A percentile compares a stretch with the other conserved stretches of the same genome.
These are phyloP conservation scores for Beta macrorhiza DNA, from an alignment of 179 eudicot species.

Conservation along the genomic window DNA sequence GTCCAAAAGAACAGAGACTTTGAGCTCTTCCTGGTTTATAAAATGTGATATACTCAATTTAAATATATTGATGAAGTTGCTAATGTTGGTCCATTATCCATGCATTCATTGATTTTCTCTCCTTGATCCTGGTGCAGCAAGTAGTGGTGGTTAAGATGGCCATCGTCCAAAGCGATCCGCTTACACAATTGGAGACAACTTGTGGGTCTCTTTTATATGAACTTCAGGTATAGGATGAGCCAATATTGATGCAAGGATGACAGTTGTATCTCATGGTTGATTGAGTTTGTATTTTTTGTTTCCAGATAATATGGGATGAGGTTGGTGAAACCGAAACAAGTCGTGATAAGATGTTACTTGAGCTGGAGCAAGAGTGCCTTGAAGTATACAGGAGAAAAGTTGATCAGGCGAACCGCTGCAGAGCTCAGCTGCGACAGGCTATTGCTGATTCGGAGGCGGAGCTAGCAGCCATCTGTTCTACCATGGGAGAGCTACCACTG, in stretches of 20 bases:
- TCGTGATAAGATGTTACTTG: constrained; percentile 77
- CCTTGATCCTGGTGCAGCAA: constrained; percentile 14
- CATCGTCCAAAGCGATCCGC: constrained; percentile 46
- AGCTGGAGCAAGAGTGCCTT: constrained; percentile 87
- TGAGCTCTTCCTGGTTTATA: background rate
- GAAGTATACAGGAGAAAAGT: constrained; percentile 93
- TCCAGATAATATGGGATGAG: constrained; percentile 95
- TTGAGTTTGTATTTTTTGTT: constrained; percentile 8
- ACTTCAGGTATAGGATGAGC: constrained; percentile 62
- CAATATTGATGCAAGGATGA: background rate
- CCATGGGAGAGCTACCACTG: constrained; percentile 87
- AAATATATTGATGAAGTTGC: background rate
- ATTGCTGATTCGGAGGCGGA: constrained; percentile 98
- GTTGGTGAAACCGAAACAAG: constrained; percentile 82
- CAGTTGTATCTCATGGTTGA: background rate
- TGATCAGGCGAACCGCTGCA: constrained; percentile 76
- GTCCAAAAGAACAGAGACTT: background rate
- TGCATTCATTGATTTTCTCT: constrained; percentile 7
- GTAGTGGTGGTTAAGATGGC: constrained; percentile 38
- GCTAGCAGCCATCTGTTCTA: constrained; percentile 86
- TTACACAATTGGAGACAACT: constrained; percentile 71
- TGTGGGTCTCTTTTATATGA: constrained; percentile 88
- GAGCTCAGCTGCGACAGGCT: constrained; percentile 91
- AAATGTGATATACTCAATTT: background rate
- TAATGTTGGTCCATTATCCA: background rate